Conservation (phyloP, 371 early-diverging fungal species). For the Mortierella sp. region DNA sequence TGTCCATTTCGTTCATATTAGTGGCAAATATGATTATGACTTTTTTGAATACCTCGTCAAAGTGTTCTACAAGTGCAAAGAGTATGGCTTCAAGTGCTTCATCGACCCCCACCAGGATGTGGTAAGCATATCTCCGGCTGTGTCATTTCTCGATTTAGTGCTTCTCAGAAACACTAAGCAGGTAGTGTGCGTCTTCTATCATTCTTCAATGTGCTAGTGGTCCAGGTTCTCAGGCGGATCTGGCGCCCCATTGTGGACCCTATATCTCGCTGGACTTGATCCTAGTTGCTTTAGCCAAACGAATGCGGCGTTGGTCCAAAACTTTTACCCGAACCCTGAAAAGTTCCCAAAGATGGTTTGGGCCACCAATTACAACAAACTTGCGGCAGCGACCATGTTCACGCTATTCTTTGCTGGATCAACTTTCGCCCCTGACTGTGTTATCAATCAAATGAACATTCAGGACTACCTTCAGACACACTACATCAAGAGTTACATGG, state of each 20-base stretch:
- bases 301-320: conserved; percentile 82
- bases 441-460: conserved; percentile 63
- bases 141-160: no score
- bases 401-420: conserved; percentile 86
- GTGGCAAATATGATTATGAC: conserved; percentile 86
- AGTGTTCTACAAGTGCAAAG: conserved; percentile 69
- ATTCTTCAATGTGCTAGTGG: conserved; percentile 60
- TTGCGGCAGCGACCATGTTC: conserved; percentile 88
- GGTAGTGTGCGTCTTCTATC: no score
- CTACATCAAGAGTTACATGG: conserved; percentile 65
- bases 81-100: conserved; percentile 79
- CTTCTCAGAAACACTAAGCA: no score
- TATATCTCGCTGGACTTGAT: conserved; percentile 78
- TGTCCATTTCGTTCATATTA: conserved; percentile 21
- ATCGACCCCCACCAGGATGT: conserved; percentile 88
- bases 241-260: conserved; percentile 91
- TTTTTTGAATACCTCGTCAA: conserved; percentile 81
- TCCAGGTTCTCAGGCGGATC: conserved; percentile 83
- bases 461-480: conserved; percentile 79
- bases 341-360: conserved; percentile 85
- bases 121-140: conserved; percentile 57
- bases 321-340: conserved; percentile 65
- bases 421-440: conserved; percentile 75
- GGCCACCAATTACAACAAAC: conserved; percentile 87
- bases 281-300: conserved; percentile 68